Percentiles rank a stretch among this genome's conserved stretches.
phyloP scores from a whole-genome alignment of 2,329 filamentous ascomycete genomes.

The Ophiocordyceps camponoti-leonardi region DNA sequence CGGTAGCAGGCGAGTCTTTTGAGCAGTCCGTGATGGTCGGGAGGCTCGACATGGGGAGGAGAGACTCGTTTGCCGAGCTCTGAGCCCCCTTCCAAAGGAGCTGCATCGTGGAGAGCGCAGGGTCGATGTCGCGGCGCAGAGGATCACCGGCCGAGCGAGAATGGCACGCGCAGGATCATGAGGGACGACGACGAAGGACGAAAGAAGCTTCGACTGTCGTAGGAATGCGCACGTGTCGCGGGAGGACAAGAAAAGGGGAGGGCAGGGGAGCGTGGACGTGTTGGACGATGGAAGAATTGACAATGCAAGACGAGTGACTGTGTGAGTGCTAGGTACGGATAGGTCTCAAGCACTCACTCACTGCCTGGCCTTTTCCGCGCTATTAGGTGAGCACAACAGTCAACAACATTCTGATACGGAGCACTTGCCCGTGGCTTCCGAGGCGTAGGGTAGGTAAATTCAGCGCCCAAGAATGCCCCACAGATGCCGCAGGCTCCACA shows the following conservation, averaged over 20 bases:
- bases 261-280: too few species aligned
- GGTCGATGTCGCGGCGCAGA: conserved; percentile 5
- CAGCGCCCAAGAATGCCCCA: too few species aligned
- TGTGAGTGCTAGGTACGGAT: too few species aligned
- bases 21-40: conserved; percentile 15
- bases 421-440: neutral
- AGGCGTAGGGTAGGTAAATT: neutral
- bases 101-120: conserved; percentile 15
- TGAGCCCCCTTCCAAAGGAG: conserved; percentile 18
- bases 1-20: conserved; percentile 9
- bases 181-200: conserved; percentile 1
- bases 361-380: too few species aligned
- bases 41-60: conserved; percentile 17
- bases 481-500: too few species aligned
- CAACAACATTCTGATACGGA: neutral
- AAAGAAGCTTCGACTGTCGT: neutral
- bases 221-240: neutral
- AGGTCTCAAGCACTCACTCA: too few species aligned
- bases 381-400: too few species aligned
- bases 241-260: neutral
- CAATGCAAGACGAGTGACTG: neutral
- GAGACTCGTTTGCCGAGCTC: conserved; percentile 12
- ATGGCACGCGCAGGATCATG: conserved; percentile 9
- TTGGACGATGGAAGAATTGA: neutral
- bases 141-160: conserved; percentile 3